Evolutionary conservation across 2,329 filamentous ascomycete species (phyloP), one percentile per base, ranked within the genome.

Genomic region (Pseudogymnoascus sp.): DNA sequence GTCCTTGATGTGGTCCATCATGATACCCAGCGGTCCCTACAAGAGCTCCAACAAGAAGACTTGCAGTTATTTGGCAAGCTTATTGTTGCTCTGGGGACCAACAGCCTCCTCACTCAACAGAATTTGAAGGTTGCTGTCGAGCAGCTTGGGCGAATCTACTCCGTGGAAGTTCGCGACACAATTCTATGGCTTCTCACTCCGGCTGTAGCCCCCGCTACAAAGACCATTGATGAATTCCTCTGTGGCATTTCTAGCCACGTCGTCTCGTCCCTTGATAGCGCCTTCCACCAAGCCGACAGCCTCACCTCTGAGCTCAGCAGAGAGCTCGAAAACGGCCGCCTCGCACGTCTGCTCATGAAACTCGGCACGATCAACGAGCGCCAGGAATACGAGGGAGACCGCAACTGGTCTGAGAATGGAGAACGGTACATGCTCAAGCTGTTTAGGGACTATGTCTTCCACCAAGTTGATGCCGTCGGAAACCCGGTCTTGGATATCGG

Each of bases 361-460:
- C 78, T 99, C 41, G 90, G 90, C 63, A 82, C 89, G 62, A 85
- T 99, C 71, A 94, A 94, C 69, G 94, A 99, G 73, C 85, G 94
- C 9, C 90, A 88, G 1, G 93, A 97, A 70, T 88, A 89, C 64
- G 89, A 90, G 60, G 85, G 86, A 39, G 88, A 92, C 64, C 77
- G 81, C 0, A 80, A 83, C 57, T 99, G 94, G 93, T 90, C 91
- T 4, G 93, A 97, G 73, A 94, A 89, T 57, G 93, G 93, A 25
- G 91, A 96, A 69, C 85, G 92, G 28, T 97, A 96, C 72, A 89
- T 90, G 71, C 80, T 99, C 65, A 97, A 96, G 75, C 82, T 99
- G 7, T 97, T 97, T 78, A 85, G 94, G 58, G 94, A 99, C 75
- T 97, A 95, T 69, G 90, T 97, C 39, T 99, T 97, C 75, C 94